Evolutionary conservation across 371 early-diverging fungal species (phyloP).

Genomic region (Mortierella sp.): DNA sequence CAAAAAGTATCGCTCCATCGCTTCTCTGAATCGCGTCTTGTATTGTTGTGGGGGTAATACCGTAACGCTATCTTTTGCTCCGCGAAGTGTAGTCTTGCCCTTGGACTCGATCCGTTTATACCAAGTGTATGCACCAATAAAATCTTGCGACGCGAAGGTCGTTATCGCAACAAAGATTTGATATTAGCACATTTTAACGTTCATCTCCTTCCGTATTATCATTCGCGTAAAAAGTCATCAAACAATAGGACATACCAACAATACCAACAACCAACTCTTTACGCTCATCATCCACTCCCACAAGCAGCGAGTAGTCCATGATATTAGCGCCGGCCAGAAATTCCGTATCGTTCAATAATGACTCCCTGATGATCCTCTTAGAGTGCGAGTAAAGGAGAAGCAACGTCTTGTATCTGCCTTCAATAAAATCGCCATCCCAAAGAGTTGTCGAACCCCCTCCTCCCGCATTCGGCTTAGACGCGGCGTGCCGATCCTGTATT

Average conservation of each 20-base stretch:
- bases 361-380: slow-evolving; percentile 79
- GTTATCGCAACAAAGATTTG: background rate
- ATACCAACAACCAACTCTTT: slow-evolving; percentile 92
- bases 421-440: slow-evolving; percentile 80
- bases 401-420: slow-evolving; percentile 60
- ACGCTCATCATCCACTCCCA: slow-evolving; percentile 85
- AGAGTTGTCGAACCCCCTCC: slow-evolving; percentile 63
- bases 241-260: slow-evolving; percentile 64
- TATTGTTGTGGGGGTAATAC: slow-evolving; percentile 93
- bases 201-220: background rate
- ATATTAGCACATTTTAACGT: background rate
- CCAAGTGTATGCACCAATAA: slow-evolving; percentile 95
- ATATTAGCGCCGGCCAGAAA: slow-evolving; percentile 89
- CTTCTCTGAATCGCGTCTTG: slow-evolving; percentile 84
- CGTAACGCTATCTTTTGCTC: slow-evolving; percentile 83
- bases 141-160: slow-evolving; percentile 66
- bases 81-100: slow-evolving; percentile 87
- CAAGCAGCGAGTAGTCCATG: slow-evolving; percentile 94
- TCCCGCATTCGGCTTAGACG: slow-evolving; percentile 29
- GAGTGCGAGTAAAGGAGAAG: slow-evolving; percentile 76
- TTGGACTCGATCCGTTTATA: slow-evolving; percentile 93
- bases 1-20: slow-evolving; percentile 89
- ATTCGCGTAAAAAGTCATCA: background rate
- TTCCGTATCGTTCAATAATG: slow-evolving; percentile 86
- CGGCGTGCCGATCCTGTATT: slow-evolving; percentile 69